A percentile compares a stretch with the other conserved stretches of the same genome.
phyloP scores from a whole-genome alignment of 139 green algal genomes.

The Haematococcus sp. region DNA sequence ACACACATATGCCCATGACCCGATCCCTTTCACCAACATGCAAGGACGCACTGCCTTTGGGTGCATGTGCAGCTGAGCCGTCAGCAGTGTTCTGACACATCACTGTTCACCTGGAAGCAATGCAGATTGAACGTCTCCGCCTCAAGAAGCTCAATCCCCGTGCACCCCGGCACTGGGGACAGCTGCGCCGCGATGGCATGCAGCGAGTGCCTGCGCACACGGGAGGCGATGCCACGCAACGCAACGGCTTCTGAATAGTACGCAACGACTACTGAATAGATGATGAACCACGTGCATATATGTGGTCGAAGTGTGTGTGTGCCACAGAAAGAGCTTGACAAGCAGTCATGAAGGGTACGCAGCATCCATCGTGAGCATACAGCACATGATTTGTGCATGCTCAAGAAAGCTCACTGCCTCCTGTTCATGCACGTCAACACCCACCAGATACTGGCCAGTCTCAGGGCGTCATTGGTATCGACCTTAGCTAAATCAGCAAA shows the following conservation, averaged over 20 bases:
- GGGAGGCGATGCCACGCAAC: too few species aligned
- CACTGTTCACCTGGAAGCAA: conserved; percentile 64
- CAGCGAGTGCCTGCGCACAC: conserved; percentile 73
- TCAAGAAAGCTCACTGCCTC: neutral
- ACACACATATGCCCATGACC: too few species aligned
- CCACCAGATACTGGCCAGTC: conserved; percentile 74
- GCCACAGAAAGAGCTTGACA: too few species aligned
- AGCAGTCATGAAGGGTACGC: too few species aligned
- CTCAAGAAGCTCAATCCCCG: conserved; percentile 84
- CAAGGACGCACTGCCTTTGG: too few species aligned
- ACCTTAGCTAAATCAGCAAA: conserved; percentile 57
- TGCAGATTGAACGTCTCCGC: conserved; percentile 94
- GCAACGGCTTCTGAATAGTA: conserved; percentile 82
- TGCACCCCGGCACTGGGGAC: conserved; percentile 74
- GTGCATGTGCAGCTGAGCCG: too few species aligned
- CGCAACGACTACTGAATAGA: conserved; percentile 82
- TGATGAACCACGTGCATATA: conserved; percentile 5
- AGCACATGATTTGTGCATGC: too few species aligned
- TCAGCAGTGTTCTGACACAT: too few species aligned
- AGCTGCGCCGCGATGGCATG: conserved; percentile 87
- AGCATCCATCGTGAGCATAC: too few species aligned
- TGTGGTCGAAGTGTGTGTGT: too few species aligned
- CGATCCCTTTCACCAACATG: too few species aligned
- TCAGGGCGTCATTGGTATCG: conserved; percentile 78
- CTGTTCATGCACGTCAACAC: neutral